Conservation (phyloP, 495 filamentous ascomycete genomes). For the Xylaria flabelliformis region DNA sequence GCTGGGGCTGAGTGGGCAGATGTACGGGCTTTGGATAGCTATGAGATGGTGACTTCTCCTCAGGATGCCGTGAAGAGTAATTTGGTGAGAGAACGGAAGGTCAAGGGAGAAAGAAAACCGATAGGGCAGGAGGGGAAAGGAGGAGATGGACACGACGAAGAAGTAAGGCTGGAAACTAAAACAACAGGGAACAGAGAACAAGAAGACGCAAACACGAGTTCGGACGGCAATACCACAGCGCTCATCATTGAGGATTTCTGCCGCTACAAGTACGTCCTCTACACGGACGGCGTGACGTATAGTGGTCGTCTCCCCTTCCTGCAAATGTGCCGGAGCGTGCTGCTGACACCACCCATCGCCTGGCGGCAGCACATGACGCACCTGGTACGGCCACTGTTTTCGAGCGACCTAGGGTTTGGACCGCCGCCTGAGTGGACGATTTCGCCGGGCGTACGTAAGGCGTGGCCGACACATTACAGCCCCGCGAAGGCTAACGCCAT, state of each 20-base stretch:
- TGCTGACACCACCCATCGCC: constrained; percentile 41
- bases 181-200: background rate
- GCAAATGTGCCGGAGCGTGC: constrained; percentile 42
- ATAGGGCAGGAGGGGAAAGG: background rate
- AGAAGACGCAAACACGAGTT: constrained; percentile 4
- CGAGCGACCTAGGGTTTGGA: constrained; percentile 20
- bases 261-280: constrained; percentile 46
- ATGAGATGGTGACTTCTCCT: background rate
- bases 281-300: constrained; percentile 57
- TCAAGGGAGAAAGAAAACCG: background rate
- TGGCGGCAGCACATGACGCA: constrained; percentile 46
- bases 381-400: constrained; percentile 40
- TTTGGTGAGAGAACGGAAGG: background rate
- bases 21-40: constrained; percentile 48
- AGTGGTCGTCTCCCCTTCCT: constrained; percentile 51
- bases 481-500: constrained; percentile 39
- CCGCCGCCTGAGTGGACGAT: background rate
- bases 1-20: constrained; percentile 52
- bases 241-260: constrained; percentile 45
- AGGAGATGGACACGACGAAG: background rate
- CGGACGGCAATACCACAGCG: constrained; percentile 25
- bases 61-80: background rate
- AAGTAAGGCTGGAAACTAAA: background rate
- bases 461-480: constrained; percentile 29
- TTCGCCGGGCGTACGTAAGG: background rate